Evolutionary conservation across 108 stramenopile species (phyloP), one percentile per base, ranked within the genome.

Genomic region (Nitzschia sp.): DNA sequence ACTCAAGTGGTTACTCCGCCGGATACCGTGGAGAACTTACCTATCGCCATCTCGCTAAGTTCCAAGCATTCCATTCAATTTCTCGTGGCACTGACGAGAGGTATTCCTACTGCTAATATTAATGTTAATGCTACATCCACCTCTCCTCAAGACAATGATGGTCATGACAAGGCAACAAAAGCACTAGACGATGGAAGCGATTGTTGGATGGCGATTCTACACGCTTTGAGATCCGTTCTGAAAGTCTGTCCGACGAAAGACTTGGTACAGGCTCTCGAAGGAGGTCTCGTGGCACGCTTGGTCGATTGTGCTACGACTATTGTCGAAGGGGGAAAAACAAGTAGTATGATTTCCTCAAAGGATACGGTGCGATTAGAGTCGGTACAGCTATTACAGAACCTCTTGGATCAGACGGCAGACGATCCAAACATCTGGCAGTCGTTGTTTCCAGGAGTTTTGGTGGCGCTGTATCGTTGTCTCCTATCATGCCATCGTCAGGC

Each of bases 371-470:
- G 21, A 19, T 6, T 52, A 4, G 50, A 19, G 23, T 6, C 50
- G n/a, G 21, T 19, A 23, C 8, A 52, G 6, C 13, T 52, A 4
- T 23, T 52, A 17, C 50, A 52, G n/a, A 16, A 4, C 4, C 50
- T 52, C 50, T 52, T 52, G 50, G 5, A 15, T 5, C 8, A 52
- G 5, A 23, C n/a, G 6, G 21, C 50, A 52, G 16, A 58, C 1
- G 29, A 41, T 22, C 16, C 47, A 1, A 25, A 66, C 1, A 54
- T 68, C 2, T 75, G 73, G 73, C 65, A 66, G 45, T 21, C 64
- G 23, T 33, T 75, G 8, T 75, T 75, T 45, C 73, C 73, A 2
- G 73, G 73, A 17, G 52, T 67, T 23, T 54, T 75, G 41, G 25
- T 54, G 0, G 56, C 66, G 1, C 27, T 75, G 4, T 75, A 54